Evolutionary conservation across 306 rosid genomes (phyloP), one percentile per base, ranked within the genome.

Genomic region (Vicia faba): DNA sequence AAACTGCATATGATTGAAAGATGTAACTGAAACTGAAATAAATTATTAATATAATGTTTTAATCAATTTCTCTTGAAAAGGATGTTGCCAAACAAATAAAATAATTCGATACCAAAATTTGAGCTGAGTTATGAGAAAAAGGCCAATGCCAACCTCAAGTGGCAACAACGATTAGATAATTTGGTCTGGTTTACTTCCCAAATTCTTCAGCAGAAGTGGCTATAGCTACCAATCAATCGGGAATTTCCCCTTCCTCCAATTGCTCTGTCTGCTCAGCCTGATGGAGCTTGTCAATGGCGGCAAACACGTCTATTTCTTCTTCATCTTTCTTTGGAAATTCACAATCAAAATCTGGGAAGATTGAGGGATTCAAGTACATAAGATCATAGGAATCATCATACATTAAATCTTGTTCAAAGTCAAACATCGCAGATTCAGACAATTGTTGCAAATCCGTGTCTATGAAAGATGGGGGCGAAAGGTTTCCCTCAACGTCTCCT

Each of bases 241-340:
- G 49, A 72, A 89, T 89, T 84, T 93, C 95, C 64, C 97, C 98
- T 75, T 89, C 98, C 84, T 87, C 96, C 69, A 86, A 64, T 33
- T 84, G 96, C 39, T 77, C 82, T 10, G 78, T 82, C 72, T 84
- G 96, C 39, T 73, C 80, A 12, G 76, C 82, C 72, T 55, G 46
- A 0, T 71, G 69, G 57, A 79, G 61, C 40, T 25, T 23, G 8
- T 54, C 82, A 71, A 66, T 68, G 0, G 66, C 15, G 44, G 57
- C 70, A 2, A 70, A 49, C 40, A 74, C 12, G 35, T 60, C 78
- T 4, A 69, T 65, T 65, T 76, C 85, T 65, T 76, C 85, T 66
- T 68, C 84, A 26, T 63, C 70, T 71, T 40, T 69, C 64, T 78
- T 71, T 41, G 79, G 10, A 68, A 82, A 76, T 39, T 55, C 85